Evolutionary conservation across 148 eudicot genomes (phyloP).

Genomic region (Rhododendron ferrugineum): DNA sequence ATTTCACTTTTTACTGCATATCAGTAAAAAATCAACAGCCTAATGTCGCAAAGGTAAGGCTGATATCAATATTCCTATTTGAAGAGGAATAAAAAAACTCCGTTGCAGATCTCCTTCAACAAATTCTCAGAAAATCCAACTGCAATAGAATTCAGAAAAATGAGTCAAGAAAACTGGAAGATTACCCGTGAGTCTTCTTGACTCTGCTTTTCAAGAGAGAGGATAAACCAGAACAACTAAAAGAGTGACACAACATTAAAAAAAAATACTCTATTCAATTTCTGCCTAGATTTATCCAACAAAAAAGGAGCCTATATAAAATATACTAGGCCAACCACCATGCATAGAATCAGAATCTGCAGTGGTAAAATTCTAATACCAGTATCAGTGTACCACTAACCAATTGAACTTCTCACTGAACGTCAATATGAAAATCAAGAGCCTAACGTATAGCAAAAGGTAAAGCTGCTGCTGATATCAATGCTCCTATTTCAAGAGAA

Average conservation of each 20-base stretch:
- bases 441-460: too few relatives aligned
- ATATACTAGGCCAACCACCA: too few relatives aligned
- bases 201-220: neutral
- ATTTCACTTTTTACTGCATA: neutral
- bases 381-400: too few relatives aligned
- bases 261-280: too few relatives aligned
- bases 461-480: too few relatives aligned
- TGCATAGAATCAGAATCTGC: too few relatives aligned
- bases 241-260: too few relatives aligned
- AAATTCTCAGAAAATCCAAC: neutral
- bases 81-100: neutral
- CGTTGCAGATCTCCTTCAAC: neutral
- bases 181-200: constrained; percentile 4
- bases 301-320: too few relatives aligned
- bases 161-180: constrained; percentile 1
- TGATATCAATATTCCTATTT: neutral
- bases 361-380: too few relatives aligned
- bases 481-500: too few relatives aligned
- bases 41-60: neutral
- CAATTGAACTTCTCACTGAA: too few relatives aligned
- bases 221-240: neutral
- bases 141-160: constrained; percentile 6
- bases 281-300: constrained; percentile 1
- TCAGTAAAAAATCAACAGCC: neutral
- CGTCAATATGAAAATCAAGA: too few relatives aligned